These are phyloP conservation scores for Mucor irregularis DNA, from an alignment of 371 early-diverging fungal species.

Conservation along the genomic window DNA sequence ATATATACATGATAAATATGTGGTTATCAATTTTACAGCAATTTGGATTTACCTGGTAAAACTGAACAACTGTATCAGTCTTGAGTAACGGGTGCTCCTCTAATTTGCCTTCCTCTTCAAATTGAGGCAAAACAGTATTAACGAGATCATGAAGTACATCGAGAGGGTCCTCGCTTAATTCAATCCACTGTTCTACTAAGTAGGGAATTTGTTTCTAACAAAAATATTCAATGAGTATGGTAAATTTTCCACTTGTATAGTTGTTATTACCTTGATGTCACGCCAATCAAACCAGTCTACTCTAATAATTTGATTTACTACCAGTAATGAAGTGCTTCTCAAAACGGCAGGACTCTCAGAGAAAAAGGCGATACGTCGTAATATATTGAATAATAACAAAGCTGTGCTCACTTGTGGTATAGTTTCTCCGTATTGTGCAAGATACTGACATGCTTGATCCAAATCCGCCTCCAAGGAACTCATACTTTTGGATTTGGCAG, in stretches of 20 bases:
- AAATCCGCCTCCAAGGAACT: slow-evolving; percentile 13
- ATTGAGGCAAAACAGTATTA: slow-evolving; percentile 41
- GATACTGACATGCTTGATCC: slow-evolving; percentile 38
- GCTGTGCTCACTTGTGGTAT: slow-evolving; percentile 39
- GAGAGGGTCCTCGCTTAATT: slow-evolving; percentile 39
- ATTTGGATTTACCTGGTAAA: slow-evolving; percentile 41
- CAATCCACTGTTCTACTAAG: slow-evolving; percentile 50
- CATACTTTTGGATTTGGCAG: slow-evolving; percentile 4
- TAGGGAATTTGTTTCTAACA: slow-evolving; percentile 40
- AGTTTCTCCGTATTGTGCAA: slow-evolving; percentile 28
- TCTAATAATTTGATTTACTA: slow-evolving; percentile 25
- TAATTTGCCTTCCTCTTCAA: slow-evolving; percentile 36
- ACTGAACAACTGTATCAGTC: slow-evolving; percentile 45
- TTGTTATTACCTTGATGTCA: slow-evolving; percentile 36
- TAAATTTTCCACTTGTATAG: no score
- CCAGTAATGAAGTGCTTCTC: slow-evolving; percentile 17
- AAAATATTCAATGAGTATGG: no score
- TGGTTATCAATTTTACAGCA: neutral
- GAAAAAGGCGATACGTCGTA: slow-evolving; percentile 29
- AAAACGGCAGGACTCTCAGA: slow-evolving; percentile 2
- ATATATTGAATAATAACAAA: slow-evolving; percentile 28
- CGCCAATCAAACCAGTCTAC: slow-evolving; percentile 47
- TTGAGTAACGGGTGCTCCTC: slow-evolving; percentile 52
- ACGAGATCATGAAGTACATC: slow-evolving; percentile 48
- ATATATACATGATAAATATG: neutral